Conservation (phyloP, 139 green algal species). For the Eudorina sp. region DNA sequence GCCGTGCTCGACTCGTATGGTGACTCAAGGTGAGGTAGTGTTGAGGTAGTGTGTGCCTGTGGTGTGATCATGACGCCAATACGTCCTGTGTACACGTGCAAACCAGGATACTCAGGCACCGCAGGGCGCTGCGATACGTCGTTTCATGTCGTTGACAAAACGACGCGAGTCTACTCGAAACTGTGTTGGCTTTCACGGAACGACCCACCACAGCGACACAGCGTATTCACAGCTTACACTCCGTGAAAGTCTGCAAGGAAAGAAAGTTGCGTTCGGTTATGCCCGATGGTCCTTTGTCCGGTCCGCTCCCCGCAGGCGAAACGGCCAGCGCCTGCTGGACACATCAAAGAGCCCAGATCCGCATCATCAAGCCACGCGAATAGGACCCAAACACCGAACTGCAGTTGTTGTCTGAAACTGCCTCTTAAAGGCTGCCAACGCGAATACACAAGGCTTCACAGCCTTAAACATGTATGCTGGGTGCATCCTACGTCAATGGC, state of each 20-base stretch:
- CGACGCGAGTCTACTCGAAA: too few species aligned
- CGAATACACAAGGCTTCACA: background rate
- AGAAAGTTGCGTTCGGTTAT: background rate
- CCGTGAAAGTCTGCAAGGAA: background rate
- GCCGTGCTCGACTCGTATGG: too few species aligned
- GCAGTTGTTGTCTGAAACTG: background rate
- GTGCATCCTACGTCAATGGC: background rate
- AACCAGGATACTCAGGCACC: too few species aligned
- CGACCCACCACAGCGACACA: background rate
- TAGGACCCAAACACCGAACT: background rate
- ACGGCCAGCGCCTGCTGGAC: too few species aligned
- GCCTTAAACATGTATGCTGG: background rate
- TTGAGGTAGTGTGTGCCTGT: too few species aligned
- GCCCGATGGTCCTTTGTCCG: too few species aligned
- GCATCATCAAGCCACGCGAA: too few species aligned
- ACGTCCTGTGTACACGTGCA: too few species aligned
- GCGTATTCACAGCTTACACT: constrained; percentile 24
- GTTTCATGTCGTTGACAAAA: background rate
- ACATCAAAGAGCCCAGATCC: background rate
- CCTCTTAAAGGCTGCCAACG: background rate
- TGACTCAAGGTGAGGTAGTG: too few species aligned
- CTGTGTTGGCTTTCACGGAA: background rate
- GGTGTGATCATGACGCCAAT: too few species aligned
- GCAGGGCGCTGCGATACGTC: too few species aligned
- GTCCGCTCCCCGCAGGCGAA: too few species aligned